Conservation (phyloP, 2,329 filamentous ascomycete genomes). For the Beauveria rudraprayagi region DNA sequence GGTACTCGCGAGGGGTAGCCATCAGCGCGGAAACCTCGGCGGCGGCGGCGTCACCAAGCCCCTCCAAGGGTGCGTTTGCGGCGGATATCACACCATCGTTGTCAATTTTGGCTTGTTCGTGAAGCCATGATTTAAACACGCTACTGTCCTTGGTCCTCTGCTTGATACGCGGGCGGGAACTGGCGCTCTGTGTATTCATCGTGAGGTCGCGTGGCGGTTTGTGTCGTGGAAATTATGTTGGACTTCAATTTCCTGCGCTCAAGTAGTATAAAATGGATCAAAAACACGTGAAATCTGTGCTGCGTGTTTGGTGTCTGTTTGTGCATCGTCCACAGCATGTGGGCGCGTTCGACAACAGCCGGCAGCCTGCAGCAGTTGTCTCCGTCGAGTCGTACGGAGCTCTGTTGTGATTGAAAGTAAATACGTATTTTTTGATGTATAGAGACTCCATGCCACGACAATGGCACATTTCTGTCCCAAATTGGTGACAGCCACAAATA, state of each 20-base stretch:
- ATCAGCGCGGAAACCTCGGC: neutral
- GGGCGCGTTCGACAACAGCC: neutral
- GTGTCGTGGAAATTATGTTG: neutral
- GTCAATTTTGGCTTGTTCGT: neutral
- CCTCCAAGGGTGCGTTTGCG: neutral
- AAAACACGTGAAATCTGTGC: neutral
- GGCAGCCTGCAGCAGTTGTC: neutral
- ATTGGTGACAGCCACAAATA: no score
- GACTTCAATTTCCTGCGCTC: neutral
- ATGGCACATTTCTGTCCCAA: no score
- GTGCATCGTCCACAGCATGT: neutral
- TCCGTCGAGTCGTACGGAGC: neutral
- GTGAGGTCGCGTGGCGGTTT: neutral
- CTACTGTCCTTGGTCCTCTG: neutral
- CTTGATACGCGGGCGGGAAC: neutral
- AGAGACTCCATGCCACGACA: no score
- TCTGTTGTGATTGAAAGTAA: neutral
- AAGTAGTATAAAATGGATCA: no score
- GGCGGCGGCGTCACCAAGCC: neutral
- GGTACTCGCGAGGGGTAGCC: conserved; percentile 77
- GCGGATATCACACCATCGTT: neutral
- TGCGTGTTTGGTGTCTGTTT: neutral
- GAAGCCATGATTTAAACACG: neutral
- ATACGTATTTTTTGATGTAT: no score
- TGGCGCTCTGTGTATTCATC: neutral